A percentile compares a stretch with the other conserved stretches of the same genome.
These are phyloP conservation scores for Hypericum androsaemum DNA, from an alignment of 345 rosid species.

Conservation along the genomic window DNA sequence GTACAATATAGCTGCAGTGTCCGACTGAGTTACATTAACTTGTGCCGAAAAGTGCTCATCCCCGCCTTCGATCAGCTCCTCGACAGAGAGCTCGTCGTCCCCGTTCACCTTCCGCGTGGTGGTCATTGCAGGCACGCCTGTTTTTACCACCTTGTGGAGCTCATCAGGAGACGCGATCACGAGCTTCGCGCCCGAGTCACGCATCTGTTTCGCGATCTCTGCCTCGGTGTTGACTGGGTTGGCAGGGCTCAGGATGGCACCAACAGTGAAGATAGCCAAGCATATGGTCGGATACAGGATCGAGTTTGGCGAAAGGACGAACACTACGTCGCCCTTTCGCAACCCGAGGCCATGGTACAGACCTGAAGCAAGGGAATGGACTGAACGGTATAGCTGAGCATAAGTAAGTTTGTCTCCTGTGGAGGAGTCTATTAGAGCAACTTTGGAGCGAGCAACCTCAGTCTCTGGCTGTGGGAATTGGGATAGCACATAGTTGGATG, in stretches of 20 bases:
- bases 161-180: conserved; percentile 40
- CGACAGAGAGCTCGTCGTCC: conserved; percentile 18
- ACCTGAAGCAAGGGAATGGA: conserved; percentile 35
- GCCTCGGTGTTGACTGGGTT: conserved; percentile 41
- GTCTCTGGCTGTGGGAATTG: conserved; percentile 29
- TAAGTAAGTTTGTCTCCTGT: conserved; percentile 24
- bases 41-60: conserved; percentile 22
- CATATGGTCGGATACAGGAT: conserved; percentile 39
- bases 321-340: conserved; percentile 44
- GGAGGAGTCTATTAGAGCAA: conserved; percentile 39
- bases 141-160: conserved; percentile 28
- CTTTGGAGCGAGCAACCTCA: conserved; percentile 21
- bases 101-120: conserved; percentile 17
- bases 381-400: conserved; percentile 33
- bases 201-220: conserved; percentile 43
- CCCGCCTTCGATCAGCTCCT: conserved; percentile 37
- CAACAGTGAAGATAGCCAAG: conserved; percentile 40
- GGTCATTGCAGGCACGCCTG: conserved; percentile 22
- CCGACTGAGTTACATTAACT: conserved; percentile 24
- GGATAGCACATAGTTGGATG: conserved; percentile 31
- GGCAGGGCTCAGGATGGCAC: conserved; percentile 47
- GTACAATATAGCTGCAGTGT: conserved; percentile 50
- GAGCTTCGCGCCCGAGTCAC: conserved; percentile 42
- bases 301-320: conserved; percentile 48
- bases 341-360: conserved; percentile 37